phyloP scores from a whole-genome alignment of 1,284 basidiomycete species.

The Fomitopsis schrenkii region DNA sequence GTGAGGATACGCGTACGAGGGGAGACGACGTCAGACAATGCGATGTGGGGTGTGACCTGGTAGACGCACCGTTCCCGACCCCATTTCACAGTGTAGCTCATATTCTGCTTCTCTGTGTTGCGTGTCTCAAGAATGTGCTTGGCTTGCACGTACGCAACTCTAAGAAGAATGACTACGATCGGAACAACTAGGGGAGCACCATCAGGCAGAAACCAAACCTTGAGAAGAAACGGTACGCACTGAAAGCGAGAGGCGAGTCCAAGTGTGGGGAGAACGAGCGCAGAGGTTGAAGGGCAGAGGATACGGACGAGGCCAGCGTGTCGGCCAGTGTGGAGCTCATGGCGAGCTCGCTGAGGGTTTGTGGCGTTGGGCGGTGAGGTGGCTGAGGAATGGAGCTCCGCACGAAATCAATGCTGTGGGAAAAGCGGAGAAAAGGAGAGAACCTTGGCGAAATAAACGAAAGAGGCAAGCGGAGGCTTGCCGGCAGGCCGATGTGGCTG shows the following conservation, averaged over 20 bases:
- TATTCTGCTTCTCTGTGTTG: conserved; percentile 22
- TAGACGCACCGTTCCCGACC: conserved; percentile 44
- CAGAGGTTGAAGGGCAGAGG: not conserved
- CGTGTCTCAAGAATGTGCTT: conserved; percentile 20
- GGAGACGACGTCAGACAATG: conserved; percentile 8
- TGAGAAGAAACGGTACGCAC: conserved; percentile 11
- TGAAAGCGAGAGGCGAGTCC: conserved; percentile 23
- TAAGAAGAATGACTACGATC: conserved; percentile 29
- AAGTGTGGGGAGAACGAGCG: conserved; percentile 14
- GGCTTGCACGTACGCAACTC: conserved; percentile 25
- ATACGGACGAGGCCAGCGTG: not conserved
- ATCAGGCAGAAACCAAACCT: conserved; percentile 6
- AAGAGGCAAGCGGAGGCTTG: not conserved
- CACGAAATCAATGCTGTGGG: not conserved
- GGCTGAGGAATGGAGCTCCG: not conserved
- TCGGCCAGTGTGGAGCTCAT: not conserved
- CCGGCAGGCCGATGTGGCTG: not conserved
- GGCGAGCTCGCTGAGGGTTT: not conserved
- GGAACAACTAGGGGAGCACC: conserved; percentile 18
- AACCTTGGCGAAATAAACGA: not conserved
- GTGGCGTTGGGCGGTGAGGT: not conserved
- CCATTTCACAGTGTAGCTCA: conserved; percentile 63
- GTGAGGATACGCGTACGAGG: conserved; percentile 6
- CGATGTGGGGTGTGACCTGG: conserved; percentile 10
- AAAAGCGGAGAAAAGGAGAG: not conserved